Evolutionary conservation across 2,329 filamentous ascomycete species (phyloP), one percentile per base, ranked within the genome.

Genomic region (Aspergillus sp.): DNA sequence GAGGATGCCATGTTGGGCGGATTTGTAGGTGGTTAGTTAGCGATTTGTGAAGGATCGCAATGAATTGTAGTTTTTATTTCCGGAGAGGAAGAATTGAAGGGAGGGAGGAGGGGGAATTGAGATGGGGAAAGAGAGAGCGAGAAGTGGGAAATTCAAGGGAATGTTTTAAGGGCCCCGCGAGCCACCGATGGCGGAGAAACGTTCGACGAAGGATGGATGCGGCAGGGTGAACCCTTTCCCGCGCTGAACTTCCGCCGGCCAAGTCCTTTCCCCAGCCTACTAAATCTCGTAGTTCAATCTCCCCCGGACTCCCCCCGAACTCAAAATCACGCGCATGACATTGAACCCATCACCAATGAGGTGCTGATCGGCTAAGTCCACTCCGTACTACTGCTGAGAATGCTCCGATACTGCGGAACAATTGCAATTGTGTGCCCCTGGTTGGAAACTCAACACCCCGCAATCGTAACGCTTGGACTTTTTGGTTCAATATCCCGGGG

Each of bases 221-320:
- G 42, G 42, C 54, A 39, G 61, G 61, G 21, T 59, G 61, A 63
- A 61, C 48, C 17, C 54, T 63, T 63, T 59, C 53, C 27, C 11
- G 42, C 41, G 38, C 27, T 25, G 25, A 13, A 32, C 50, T 41
- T 36, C 41, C 49, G 10, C 63, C 68, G 68, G 70, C 54, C 44
- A 60, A 72, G 64, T 48, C 58, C 69, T 71, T 71, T 66, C 64
- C 69, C 70, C 64, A 65, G 64, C 61, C 63, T 30, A 66, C 62
- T 25, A 10, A 27, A 27, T 27, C 25, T 30, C 8, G 8, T 30
- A 30, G 27, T 30, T 30, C 27, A 36, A 36, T 36, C 32, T 36
- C 11, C 32, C 32, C 32, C 32, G 32, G 32, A 36, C 15, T 36
- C 32, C 5, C 11, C 32, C 32, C 32, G 32, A 36, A 36, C 32